phyloP scores from a whole-genome alignment of 352 stramenopile genomes.

The Globisporangium takayamanum region DNA sequence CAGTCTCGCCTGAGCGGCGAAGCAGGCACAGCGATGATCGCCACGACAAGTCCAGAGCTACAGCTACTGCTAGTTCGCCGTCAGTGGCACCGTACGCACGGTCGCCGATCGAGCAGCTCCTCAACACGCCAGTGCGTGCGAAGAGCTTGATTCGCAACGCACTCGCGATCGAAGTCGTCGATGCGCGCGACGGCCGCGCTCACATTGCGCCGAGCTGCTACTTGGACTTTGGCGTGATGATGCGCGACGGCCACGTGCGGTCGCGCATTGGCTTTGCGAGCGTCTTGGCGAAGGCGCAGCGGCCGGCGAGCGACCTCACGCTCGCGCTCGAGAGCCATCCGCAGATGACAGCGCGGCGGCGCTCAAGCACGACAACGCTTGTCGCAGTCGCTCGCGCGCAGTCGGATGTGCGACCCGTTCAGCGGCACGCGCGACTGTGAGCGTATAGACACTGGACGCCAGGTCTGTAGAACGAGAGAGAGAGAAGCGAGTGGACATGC shows the following conservation, averaged over 20 bases:
- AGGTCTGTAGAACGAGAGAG: too few species aligned
- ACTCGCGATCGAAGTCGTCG: conserved; percentile 22
- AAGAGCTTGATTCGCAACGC: conserved; percentile 20
- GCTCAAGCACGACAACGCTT: not conserved
- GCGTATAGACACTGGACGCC: too few species aligned
- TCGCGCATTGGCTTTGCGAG: conserved; percentile 18
- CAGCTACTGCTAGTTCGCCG: not conserved
- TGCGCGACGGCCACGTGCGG: conserved; percentile 19
- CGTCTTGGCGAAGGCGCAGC: conserved; percentile 1
- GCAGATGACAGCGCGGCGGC: not conserved
- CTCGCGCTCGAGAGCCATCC: conserved; percentile 1
- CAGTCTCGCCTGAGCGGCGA: too few species aligned
- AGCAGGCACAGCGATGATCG: not conserved
- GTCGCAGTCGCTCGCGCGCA: too few species aligned
- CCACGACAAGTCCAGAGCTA: not conserved
- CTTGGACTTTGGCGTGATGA: conserved; percentile 35
- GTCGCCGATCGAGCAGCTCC: conserved; percentile 17
- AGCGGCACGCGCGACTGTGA: too few species aligned
- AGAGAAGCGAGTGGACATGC: not conserved
- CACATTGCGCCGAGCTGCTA: conserved; percentile 27
- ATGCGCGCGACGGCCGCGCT: conserved; percentile 11
- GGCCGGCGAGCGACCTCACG: conserved; percentile 5
- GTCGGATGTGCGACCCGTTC: too few species aligned
- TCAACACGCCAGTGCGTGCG: conserved; percentile 19
- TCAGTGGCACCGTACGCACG: conserved; percentile 9